These are phyloP conservation scores for Elaeis guineensis DNA, from an alignment of 176 grass and related monocot genomes.

Conservation along the genomic window DNA sequence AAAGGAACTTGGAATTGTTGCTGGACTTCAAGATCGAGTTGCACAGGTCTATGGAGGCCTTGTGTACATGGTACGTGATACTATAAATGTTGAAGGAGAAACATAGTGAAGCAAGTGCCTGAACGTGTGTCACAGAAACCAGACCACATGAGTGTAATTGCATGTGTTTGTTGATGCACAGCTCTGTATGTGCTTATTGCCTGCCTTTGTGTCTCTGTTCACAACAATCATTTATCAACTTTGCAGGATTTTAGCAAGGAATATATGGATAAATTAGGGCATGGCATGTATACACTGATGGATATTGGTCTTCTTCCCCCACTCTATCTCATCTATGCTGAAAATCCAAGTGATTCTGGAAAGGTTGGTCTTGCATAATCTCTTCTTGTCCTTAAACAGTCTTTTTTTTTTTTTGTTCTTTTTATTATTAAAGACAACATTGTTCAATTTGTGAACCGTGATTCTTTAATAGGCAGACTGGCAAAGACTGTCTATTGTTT, in stretches of 20 bases:
- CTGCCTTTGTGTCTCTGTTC: no score
- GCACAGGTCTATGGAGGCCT: slow-evolving; percentile 80
- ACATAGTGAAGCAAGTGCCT: no score
- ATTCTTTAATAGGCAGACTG: no score
- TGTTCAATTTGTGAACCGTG: no score
- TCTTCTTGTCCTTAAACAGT: no score
- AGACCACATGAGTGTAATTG: no score
- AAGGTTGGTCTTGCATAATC: slow-evolving; percentile 43
- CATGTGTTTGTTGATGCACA: no score
- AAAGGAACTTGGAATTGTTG: slow-evolving; percentile 86
- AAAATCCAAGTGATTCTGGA: slow-evolving; percentile 86
- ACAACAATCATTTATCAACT: not conserved
- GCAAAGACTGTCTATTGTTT: no score
- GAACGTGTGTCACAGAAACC: no score
- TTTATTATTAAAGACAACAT: no score
- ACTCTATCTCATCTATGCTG: slow-evolving; percentile 64
- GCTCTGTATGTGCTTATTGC: no score
- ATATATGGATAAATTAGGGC: slow-evolving; percentile 71
- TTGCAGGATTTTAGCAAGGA: slow-evolving; percentile 66
- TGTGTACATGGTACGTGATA: slow-evolving; percentile 52
- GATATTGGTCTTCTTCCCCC: slow-evolving; percentile 52
- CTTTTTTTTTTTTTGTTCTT: no score
- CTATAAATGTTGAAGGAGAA: not conserved
- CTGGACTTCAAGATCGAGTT: slow-evolving; percentile 79
- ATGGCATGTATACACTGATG: slow-evolving; percentile 62